Conservation (phyloP, 2,329 filamentous ascomycete species). For the Nigrospora osmanthi region DNA sequence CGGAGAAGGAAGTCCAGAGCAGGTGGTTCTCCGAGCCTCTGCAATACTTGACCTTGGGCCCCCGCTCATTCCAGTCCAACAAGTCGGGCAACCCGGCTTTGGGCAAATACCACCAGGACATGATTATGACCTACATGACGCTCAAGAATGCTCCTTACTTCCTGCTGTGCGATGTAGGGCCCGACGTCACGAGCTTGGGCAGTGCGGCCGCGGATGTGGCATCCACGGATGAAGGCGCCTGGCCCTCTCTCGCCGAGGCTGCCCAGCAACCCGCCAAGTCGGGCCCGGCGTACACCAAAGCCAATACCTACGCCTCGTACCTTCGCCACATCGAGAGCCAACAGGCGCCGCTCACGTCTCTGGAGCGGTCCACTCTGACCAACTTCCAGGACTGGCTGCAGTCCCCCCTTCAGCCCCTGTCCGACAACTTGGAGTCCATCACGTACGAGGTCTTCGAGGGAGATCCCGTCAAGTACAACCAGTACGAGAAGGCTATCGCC, state of each 20-base stretch:
- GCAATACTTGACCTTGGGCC: constrained; percentile 49
- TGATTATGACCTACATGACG: constrained; percentile 57
- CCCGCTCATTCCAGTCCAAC: constrained; percentile 51
- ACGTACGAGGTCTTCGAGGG: constrained; percentile 99
- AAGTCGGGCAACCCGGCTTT: constrained; percentile 54
- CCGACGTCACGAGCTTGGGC: constrained; percentile 14
- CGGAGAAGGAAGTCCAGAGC: constrained; percentile 51
- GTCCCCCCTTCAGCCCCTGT: constrained; percentile 86
- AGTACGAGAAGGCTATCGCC: constrained; percentile 81
- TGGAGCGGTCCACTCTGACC: constrained; percentile 44
- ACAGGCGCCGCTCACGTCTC: constrained; percentile 53
- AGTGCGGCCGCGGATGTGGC: constrained; percentile 20
- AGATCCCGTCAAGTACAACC: constrained; percentile 94
- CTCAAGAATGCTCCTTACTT: constrained; percentile 57
- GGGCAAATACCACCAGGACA: constrained; percentile 49
- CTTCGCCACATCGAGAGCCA: constrained; percentile 76
- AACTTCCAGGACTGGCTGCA: constrained; percentile 89
- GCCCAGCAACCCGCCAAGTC: constrained; percentile 30
- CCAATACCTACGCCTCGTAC: constrained; percentile 61
- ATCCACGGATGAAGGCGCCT: constrained; percentile 37
- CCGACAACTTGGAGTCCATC: constrained; percentile 92
- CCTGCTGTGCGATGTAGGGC: constrained; percentile 54
- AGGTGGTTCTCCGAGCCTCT: constrained; percentile 65
- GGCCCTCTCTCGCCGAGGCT: constrained; percentile 66
- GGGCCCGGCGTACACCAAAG: constrained; percentile 29